Evolutionary conservation across 441 rosid species (phyloP).

Genomic region (Arabidopsis hybrid): DNA sequence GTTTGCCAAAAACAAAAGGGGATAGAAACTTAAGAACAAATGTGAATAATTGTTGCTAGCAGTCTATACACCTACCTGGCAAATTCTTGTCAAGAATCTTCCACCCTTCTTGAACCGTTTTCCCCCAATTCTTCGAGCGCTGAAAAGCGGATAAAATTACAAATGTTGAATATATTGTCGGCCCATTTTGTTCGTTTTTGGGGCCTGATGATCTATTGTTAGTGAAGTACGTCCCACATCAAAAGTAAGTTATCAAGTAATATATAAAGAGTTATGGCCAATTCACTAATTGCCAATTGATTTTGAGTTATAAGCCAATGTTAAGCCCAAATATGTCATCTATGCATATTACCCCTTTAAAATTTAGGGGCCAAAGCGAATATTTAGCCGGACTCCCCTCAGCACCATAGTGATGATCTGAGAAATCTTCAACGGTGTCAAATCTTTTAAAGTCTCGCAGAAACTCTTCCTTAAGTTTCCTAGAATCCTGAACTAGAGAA

Average conservation of each 20-base stretch:
- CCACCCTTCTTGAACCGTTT: conserved; percentile 89
- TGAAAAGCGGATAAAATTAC: conserved; percentile 25
- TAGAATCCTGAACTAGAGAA: no score
- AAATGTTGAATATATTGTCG: neutral
- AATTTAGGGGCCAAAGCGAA: no score
- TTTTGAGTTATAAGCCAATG: no score
- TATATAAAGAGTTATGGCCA: no score
- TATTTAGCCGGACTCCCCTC: conserved; percentile 10
- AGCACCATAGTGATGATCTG: conserved; percentile 67
- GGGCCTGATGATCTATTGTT: no score
- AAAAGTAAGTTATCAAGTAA: no score
- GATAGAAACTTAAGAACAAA: neutral
- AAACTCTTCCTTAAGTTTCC: no score
- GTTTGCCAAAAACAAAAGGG: conserved; percentile 28
- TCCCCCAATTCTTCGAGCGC: conserved; percentile 71
- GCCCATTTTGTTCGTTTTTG: no score
- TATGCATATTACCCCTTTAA: no score
- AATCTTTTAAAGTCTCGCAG: conserved; percentile 49
- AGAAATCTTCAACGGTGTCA: conserved; percentile 72
- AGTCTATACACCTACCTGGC: conserved; percentile 60
- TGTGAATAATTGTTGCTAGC: neutral
- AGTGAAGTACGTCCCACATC: no score
- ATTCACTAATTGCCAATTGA: no score
- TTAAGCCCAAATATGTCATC: no score
- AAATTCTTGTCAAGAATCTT: conserved; percentile 84